These are phyloP conservation scores for Alternaria burnsii DNA, from an alignment of 2,329 filamentous ascomycete genomes.

Conservation along the genomic window DNA sequence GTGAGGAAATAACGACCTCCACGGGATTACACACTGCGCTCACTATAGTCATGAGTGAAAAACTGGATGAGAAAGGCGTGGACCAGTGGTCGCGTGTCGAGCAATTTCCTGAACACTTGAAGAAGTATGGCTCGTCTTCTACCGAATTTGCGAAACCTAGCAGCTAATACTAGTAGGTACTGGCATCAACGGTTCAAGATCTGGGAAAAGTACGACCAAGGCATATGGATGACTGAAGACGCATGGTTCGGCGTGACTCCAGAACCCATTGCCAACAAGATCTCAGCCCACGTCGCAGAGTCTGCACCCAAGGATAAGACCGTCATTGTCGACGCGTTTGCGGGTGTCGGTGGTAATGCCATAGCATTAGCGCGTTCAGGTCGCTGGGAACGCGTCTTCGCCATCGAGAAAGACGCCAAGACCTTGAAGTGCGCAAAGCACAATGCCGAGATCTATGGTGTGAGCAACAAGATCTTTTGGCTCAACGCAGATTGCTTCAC, in stretches of 20 bases:
- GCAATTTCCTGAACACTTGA: constrained; percentile 82
- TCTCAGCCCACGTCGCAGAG: constrained; percentile 74
- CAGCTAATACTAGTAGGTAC: constrained; percentile 68
- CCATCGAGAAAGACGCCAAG: constrained; percentile 82
- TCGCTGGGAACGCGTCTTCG: constrained; percentile 84
- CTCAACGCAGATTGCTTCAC: constrained; percentile 87
- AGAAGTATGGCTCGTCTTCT: constrained; percentile 69
- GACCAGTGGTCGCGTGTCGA: constrained; percentile 75
- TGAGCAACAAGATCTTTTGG: constrained; percentile 81
- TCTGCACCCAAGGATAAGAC: constrained; percentile 64
- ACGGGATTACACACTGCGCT: neutral
- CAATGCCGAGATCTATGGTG: constrained; percentile 87
- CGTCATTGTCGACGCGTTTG: constrained; percentile 86
- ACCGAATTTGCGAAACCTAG: neutral
- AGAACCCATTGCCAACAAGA: constrained; percentile 75
- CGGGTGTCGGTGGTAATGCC: constrained; percentile 89
- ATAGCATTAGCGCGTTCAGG: constrained; percentile 90
- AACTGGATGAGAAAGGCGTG: constrained; percentile 50
- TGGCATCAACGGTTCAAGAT: constrained; percentile 89
- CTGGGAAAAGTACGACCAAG: constrained; percentile 86
- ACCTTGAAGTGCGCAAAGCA: constrained; percentile 90
- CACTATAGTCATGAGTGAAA: constrained; percentile 24
- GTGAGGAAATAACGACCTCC: neutral
- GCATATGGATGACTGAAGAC: constrained; percentile 88
- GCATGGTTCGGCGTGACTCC: constrained; percentile 98